Conservation (phyloP, 2,329 filamentous ascomycete species). For the Xylariaceae sp. region DNA sequence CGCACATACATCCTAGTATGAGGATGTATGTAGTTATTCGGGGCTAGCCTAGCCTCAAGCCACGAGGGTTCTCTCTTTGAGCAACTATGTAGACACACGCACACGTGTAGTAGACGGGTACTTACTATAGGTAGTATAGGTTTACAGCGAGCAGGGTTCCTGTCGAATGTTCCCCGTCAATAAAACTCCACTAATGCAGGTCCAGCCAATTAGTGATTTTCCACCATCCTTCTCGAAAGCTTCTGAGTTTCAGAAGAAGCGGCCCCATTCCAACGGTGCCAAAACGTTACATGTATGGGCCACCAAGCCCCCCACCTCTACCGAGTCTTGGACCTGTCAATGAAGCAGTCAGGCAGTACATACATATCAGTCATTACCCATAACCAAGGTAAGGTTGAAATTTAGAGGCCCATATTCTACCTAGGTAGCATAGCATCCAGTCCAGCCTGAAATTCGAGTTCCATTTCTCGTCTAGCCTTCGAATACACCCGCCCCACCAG, state of each 20-base stretch:
- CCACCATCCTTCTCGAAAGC: slow-evolving; percentile 32
- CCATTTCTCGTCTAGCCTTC: slow-evolving; percentile 1
- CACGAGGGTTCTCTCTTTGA: neutral
- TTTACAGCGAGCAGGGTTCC: slow-evolving; percentile 13
- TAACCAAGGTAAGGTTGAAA: neutral
- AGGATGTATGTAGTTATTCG: too few relatives aligned
- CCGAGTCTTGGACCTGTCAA: neutral
- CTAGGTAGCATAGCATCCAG: slow-evolving; percentile 20
- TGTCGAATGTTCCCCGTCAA: slow-evolving; percentile 29
- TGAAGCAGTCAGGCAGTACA: too few relatives aligned
- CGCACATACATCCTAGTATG: too few relatives aligned
- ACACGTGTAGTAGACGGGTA: neutral
- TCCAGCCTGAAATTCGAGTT: slow-evolving; percentile 18
- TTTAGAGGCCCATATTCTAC: slow-evolving; percentile 7
- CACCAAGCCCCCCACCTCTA: slow-evolving; percentile 5
- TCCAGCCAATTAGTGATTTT: slow-evolving; percentile 30
- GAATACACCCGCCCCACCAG: neutral
- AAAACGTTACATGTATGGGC: slow-evolving; percentile 24
- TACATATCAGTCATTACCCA: neutral
- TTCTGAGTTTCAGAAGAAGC: slow-evolving; percentile 29
- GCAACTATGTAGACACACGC: neutral
- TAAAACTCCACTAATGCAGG: slow-evolving; percentile 29
- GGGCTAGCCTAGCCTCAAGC: neutral
- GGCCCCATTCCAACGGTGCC: slow-evolving; percentile 5
- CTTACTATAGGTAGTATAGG: slow-evolving; percentile 4